A percentile compares a stretch with the other conserved stretches of the same genome.
Evolutionary conservation across 2,329 filamentous ascomycete genomes (phyloP).

Genomic region (Aspergillus piperis): DNA sequence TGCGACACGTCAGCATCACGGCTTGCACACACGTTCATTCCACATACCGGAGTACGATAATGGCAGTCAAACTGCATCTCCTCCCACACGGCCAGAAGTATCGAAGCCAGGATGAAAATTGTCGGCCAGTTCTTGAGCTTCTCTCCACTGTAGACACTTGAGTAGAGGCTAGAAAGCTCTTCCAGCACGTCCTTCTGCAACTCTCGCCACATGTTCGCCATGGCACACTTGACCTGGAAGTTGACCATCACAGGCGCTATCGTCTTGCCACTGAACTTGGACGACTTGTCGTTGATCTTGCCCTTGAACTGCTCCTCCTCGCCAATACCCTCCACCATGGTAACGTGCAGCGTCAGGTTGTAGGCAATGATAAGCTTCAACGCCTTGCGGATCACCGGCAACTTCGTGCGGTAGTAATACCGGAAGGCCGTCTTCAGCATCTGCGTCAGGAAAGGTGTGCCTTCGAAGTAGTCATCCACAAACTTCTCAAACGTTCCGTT

Average conservation of each 20-base stretch:
- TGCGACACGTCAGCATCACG: slow-evolving; percentile 21
- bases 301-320: slow-evolving; percentile 76
- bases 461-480: slow-evolving; percentile 94
- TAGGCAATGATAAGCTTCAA: slow-evolving; percentile 94
- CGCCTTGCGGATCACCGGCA: slow-evolving; percentile 89
- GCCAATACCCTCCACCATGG: slow-evolving; percentile 86
- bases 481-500: slow-evolving; percentile 90
- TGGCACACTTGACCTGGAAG: slow-evolving; percentile 97
- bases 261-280: slow-evolving; percentile 85
- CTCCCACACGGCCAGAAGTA: slow-evolving; percentile 93
- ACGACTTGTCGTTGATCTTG: slow-evolving; percentile 81
- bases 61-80: slow-evolving; percentile 99
- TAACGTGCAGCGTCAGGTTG: slow-evolving; percentile 92
- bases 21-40: neutral
- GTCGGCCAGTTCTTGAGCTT: slow-evolving; percentile 99
- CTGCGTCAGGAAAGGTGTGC: slow-evolving; percentile 91
- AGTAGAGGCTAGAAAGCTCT: slow-evolving; percentile 89
- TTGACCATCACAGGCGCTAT: slow-evolving; percentile 98
- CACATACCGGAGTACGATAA: slow-evolving; percentile 72
- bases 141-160: slow-evolving; percentile 96
- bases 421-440: slow-evolving; percentile 95
- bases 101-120: slow-evolving; percentile 95
- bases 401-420: slow-evolving; percentile 85
- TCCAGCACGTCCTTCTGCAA: slow-evolving; percentile 94
- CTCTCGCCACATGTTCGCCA: slow-evolving; percentile 98